Base-by-base conservation (phyloP, 163 green algal genomes). In the Picocystis sp. region DNA sequence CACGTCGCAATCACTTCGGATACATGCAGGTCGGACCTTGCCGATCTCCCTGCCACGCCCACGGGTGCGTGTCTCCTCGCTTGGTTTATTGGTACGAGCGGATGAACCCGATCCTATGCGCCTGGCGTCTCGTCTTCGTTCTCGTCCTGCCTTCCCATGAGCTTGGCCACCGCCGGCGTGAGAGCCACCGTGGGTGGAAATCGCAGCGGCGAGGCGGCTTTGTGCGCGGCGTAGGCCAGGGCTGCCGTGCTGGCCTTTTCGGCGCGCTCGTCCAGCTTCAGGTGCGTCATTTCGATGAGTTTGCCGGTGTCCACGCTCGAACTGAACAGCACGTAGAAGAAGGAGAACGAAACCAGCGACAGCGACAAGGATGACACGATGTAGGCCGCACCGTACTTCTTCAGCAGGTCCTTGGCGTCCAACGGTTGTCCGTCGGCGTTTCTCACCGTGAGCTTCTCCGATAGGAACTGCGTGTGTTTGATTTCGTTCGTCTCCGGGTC, bases 361-460 rank as follows among this genome's bases (percentile, higher is more conserved):
- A 98, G 84, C 13, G 79, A 85, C 56, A 96, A 94, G 50, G 83
- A 94, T 22, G 89, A 97, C 38, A 91, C 63, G 2, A 98, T 73
- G 71, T 98, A 97, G 10, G 89, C 89, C 24, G 70, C 78, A 43
- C 89, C 87, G 56, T 98, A 97, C 19, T 79, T 67, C n/a, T 77
- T 70, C 29, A 97, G 64, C 49, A 97, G 70, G 33, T 82, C 73
- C 69, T 96, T 96, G 12, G 86, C 87, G 60, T 82, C 72, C 23
- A 25, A 45, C 19, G 22, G 22, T 47, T 53, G 17, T 5, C 29
- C 29, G 29, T 38, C 29, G 29, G 29, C 29, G 8, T 38, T 8
- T 8, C 8, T 38, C 29, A 38, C 29, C 29, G 29, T 8, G 29
- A 38, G 29, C 8, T 38, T 38, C 29, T 38, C 29, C 29, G 29